Base-by-base conservation (phyloP, 805 yeast genomes). In the Sporopachydermia quercuum region DNA sequence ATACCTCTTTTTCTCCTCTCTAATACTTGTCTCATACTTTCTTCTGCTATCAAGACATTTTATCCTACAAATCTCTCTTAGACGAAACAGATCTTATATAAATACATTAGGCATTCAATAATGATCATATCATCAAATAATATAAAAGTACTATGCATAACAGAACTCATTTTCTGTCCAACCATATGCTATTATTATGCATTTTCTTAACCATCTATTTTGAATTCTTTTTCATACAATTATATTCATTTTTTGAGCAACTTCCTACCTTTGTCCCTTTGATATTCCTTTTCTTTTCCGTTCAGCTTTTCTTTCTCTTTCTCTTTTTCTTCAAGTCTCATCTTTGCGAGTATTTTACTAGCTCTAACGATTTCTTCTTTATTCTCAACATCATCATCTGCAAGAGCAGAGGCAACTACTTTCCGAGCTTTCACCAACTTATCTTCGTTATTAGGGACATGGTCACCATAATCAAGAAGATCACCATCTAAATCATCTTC, bases 401-500 rank as follows among this genome's bases (percentile, higher is more conserved):
- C 13, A n/a, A 8, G 15, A 14, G 36, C 36, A 14, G 6, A n/a
- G 15, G 11, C 15, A 15, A 5, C 36, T 34, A 11, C 36, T 14
- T 11, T 34, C 11, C 15, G 11, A 14, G 11, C 15, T 34, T 34
- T 15, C 6, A 6, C 13, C 15, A 34, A 34, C 11, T 34, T 34
- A 34, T 14, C 36, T 11, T 5, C 36, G 6, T 19, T 13, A 6
- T 19, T 19, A 19, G 13, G 6, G 11, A 8, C 36, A 5, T 11
- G 11, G 16, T 8, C 36, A 5, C 11, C 36, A n/a, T 11, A 13
- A 11, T 34, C 15, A n/a, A 11, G 36, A 5, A 14, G 13, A 34
- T 34, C 36, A 14, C 15, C 16, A 34, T 34, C 36, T 5, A 34
- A 13, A 35, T 39, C 18, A 39, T 43, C 44, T 30, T 45, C 44